Evolutionary conservation across 257 asterid genomes (phyloP), one percentile per base, ranked within the genome.

Genomic region (Nemophila menziesii): DNA sequence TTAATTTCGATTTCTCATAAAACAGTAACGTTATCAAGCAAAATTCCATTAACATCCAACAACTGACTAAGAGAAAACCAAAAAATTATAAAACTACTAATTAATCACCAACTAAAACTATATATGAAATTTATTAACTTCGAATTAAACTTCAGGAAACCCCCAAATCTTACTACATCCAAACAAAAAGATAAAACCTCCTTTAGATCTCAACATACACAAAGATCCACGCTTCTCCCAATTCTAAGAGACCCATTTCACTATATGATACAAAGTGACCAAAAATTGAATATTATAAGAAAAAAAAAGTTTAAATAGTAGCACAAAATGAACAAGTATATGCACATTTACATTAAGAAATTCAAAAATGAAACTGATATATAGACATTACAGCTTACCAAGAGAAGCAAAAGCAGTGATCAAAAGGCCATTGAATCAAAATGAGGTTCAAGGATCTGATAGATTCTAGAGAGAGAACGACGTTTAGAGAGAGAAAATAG

Each of bases 161-260:
- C 29, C n/a, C 44, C 41, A 55, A 55, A 51, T 51, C 46, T 51
- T 19, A 50, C 38, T 20, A 43, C 12, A 22, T 15, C 40, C 22
- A 19, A 18, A 44, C 22, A 12, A 51, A 56, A 17, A 54, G 51
- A 38, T n/a, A 19, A 45, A 51, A 52, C 11, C 54, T 46, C 16
- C 22, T 36, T 42, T 56, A 69, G 72, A 69, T 64, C 69, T 69
- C 44, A 60, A 57, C 48, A 47, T 44, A 56, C 45, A 14, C 26
- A 60, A 69, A 64, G 72, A 69, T 69, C 72, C 72, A 69, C 48
- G 54, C 63, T 63, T 58, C 55, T 24, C 17, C 12, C 49, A 53
- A n/a, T 44, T 43, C 34, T 51, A 60, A 51, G 43, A 0, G 41
- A 48, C 45, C 41, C 45, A 40, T 51, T 41, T 21, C 58, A 37